Evolutionary conservation across 1,284 basidiomycete genomes (phyloP), one percentile per base, ranked within the genome.

Genomic region (Mycena sp.): DNA sequence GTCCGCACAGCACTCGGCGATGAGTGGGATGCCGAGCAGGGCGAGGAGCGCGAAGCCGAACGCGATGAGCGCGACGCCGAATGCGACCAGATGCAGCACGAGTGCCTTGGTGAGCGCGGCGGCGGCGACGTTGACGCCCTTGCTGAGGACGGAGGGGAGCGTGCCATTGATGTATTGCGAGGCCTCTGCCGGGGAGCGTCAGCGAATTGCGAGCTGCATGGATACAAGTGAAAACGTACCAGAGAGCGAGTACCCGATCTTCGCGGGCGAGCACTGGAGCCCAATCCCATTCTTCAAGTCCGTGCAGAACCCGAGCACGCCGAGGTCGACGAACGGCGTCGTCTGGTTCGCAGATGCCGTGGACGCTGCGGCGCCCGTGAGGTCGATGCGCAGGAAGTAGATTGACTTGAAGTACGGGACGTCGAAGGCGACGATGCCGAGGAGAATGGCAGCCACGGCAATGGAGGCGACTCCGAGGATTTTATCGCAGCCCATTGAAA

Each of bases 401-500:
- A 58, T 41, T 0, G 41, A 35, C 21, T 63, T 63, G 26, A 58
- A 40, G 30, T 54, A 53, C 10, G 61, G 61, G 16, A 58, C 55
- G 26, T 53, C 49, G 28, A 63, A 58, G 3, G 61, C 61, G 50
- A 58, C 61, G 19, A 63, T 35, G 12, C 49, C 55, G 2, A 63
- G 56, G 11, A 63, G 56, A 3, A 37, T 56, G 21, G 61, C 54
- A 3, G 45, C 61, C 6, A 29, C 61, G 7, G 50, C 56, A 28
- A 63, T 43, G 21, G 61, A 51, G 1, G 44, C 28, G 1, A 63
- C 10, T 26, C 61, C 61, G 26, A 63, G 56, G 25, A 58, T 37
- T 45, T 58, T 63, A 26, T 38, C 54, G 55, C 61, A 63, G 40
- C n/a, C n/a, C n/a, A n/a, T n/a, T n/a, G 61, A 57, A 29, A 58